A percentile compares a stretch with the other conserved stretches of the same genome.
Conservation (phyloP, 345 rosid species). For the Salix purpurea region DNA sequence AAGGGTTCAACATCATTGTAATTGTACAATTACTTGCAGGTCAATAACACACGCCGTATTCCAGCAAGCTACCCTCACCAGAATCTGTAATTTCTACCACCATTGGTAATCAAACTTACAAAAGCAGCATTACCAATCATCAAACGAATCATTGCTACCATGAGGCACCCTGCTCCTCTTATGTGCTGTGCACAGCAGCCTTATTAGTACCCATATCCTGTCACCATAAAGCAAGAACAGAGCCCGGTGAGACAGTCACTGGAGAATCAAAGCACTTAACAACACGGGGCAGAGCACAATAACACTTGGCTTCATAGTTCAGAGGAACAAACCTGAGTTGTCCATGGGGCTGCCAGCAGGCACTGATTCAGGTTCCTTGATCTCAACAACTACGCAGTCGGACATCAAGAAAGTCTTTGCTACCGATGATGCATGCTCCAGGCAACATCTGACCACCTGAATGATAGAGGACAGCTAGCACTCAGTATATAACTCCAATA, state of each 20-base stretch:
- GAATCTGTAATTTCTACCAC: constrained; percentile 5
- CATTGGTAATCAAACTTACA: constrained; percentile 10
- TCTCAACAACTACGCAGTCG: constrained; percentile 94
- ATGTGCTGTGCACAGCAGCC: neutral
- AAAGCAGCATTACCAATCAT: neutral
- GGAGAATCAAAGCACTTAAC: no score
- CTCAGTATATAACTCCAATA: neutral
- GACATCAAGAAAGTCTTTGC: constrained; percentile 99
- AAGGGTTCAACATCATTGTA: constrained; percentile 19
- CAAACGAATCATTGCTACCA: neutral
- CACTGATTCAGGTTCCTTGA: constrained; percentile 81
- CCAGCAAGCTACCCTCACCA: constrained; percentile 18
- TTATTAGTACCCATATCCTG: constrained; percentile 50
- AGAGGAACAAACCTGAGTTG: constrained; percentile 59
- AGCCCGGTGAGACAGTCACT: neutral
- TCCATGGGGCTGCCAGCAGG: constrained; percentile 91
- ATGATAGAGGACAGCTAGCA: neutral
- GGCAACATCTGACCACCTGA: constrained; percentile 98
- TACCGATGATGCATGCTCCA: constrained; percentile 97
- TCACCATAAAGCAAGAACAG: neutral
- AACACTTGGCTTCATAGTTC: neutral
- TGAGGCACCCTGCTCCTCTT: neutral
- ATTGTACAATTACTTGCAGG: constrained; percentile 16
- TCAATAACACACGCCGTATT: constrained; percentile 1
- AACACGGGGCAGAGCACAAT: neutral